Conservation (phyloP, 176 grass and related monocot species). For the Triticum turgidum region DNA sequence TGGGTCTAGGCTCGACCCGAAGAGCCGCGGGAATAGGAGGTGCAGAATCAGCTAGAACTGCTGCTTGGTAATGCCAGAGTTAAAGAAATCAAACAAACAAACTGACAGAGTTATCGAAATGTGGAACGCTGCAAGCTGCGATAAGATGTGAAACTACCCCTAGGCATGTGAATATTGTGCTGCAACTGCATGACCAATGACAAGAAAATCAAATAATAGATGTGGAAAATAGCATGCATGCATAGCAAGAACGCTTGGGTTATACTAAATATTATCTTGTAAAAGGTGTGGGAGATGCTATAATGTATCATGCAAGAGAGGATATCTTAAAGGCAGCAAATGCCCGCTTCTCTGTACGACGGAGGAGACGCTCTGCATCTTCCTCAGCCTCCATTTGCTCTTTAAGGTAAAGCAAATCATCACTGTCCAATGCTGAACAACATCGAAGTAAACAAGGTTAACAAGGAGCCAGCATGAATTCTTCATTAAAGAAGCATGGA, state of each 20-base stretch:
- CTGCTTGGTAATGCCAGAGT: constrained; percentile 72
- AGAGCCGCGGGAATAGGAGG: constrained; percentile 66
- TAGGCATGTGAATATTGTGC: not conserved
- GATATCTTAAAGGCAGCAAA: constrained; percentile 99
- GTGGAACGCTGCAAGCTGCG: not conserved
- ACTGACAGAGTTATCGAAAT: not conserved
- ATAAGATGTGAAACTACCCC: not conserved
- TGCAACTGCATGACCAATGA: not conserved
- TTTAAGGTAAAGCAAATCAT: constrained; percentile 97
- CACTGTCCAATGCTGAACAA: constrained; percentile 86
- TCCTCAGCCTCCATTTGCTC: constrained; percentile 99
- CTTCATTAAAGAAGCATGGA: constrained; percentile 35
- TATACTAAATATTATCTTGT: not conserved
- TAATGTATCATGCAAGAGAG: constrained; percentile 30
- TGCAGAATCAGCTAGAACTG: constrained; percentile 72
- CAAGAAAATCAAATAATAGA: constrained; percentile 9
- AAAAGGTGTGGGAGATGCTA: not conserved
- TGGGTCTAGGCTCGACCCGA: constrained; percentile 87
- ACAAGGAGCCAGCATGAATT: not conserved
- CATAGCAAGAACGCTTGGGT: not conserved
- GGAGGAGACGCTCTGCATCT: constrained; percentile 92
- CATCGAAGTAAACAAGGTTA: constrained; percentile 17
- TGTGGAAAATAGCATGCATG: not conserved
- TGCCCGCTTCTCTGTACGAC: constrained; percentile 85
- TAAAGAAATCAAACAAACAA: constrained; percentile 39